Percentiles rank a stretch among this genome's conserved stretches.
Evolutionary conservation across 1,284 basidiomycete species (phyloP).

Genomic region (Ustilago vetiveriae): DNA sequence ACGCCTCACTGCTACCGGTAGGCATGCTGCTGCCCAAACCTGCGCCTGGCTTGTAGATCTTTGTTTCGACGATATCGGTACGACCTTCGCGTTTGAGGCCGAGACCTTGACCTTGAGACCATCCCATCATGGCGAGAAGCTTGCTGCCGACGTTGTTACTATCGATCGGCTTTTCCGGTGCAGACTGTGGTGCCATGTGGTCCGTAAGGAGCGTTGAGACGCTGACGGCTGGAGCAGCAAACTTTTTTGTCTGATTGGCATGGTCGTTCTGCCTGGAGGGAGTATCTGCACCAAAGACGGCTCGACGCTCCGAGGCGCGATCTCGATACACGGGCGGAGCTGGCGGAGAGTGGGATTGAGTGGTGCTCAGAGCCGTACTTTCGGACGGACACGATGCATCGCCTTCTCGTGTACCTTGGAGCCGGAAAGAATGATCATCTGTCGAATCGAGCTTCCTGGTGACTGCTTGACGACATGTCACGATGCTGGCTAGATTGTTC

Average conservation of each 20-base stretch:
- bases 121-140: conserved; percentile 48
- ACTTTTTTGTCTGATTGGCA: conserved; percentile 4
- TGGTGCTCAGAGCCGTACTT: not conserved
- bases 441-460: conserved; percentile 14
- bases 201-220: not conserved
- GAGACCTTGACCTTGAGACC: conserved; percentile 41
- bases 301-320: conserved; percentile 46
- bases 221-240: conserved; percentile 16
- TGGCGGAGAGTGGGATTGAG: not conserved
- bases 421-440: not conserved
- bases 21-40: conserved; percentile 35
- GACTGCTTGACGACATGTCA: conserved; percentile 29
- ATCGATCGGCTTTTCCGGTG: conserved; percentile 37
- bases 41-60: conserved; percentile 40
- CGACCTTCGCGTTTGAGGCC: conserved; percentile 25
- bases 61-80: conserved; percentile 37
- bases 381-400: no score
- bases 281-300: conserved; percentile 42
- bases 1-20: not conserved
- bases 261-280: not conserved
- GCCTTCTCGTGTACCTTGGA: not conserved
- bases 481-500: conserved; percentile 25
- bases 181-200: conserved; percentile 11
- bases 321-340: conserved; percentile 23
- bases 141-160: conserved; percentile 42